Base-by-base conservation (phyloP, 805 yeast species). In the Pichia thaimueangensis region DNA sequence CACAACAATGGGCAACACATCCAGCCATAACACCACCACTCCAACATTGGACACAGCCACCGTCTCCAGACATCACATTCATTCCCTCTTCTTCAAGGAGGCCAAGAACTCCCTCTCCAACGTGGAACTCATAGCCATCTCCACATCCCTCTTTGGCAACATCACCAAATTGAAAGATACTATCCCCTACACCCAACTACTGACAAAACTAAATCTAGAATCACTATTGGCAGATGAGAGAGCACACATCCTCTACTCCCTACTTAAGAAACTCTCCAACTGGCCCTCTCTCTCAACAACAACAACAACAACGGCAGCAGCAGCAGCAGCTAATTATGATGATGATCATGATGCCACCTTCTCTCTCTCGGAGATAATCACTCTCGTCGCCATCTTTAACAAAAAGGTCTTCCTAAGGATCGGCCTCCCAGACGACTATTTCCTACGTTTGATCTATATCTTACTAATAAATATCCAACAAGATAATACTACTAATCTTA, bases 141-240 rank as follows among this genome's bases (percentile, higher is more conserved):
- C 46, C 28, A 20, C 23, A 6, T 43, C 15, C 17, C n/a, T 38
- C 3, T 43, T 43, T 25, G 42, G 39, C 2, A 16, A 33, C 8
- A 24, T 43, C 8, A 25, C 19, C 10, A 39, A 34, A 17, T 30
- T 43, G 13, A 30, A 38, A 15, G 36, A 38, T 17, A 25, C 13
- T 1, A 34, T 43, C 4, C 8, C 23, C 9, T 43, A 30, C 30
- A 32, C 29, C 2, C 21, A 23, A 4, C 13, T 43, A 9, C 11
- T 43, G 13, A n/a, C 21, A 13, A 34, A 34, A 23, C 16, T 43
- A 8, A 16, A 19, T 10, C 8, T 43, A 21, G 3, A 25, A 21
- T 9, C 5, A 3, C 10, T 32, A 15, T 9, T 21, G n/a, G 10
- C 29, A 3, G 37, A 34, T 67, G 45, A 60, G 56, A 38, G 35